Evolutionary conservation across 345 rosid species (phyloP).

Genomic region (Aurinia saxatilis): DNA sequence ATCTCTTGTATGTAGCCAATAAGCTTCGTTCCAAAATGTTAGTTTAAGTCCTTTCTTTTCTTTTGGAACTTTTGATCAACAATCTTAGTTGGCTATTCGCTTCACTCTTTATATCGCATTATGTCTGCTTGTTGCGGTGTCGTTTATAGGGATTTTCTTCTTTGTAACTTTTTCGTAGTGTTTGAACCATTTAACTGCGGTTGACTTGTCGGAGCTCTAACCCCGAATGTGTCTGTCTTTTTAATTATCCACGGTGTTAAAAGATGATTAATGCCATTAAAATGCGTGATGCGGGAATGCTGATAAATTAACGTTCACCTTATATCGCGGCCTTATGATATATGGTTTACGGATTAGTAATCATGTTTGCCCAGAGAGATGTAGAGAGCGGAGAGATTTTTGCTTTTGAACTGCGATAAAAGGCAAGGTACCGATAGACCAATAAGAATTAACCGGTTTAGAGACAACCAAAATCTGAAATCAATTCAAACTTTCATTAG

Average conservation of each 20-base stretch:
- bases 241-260: too few species aligned
- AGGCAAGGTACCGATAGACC: too few species aligned
- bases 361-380: slow-evolving; percentile 23
- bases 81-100: neutral
- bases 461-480: neutral
- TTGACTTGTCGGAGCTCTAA: too few species aligned
- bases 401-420: neutral
- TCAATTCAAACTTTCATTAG: too few species aligned
- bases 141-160: neutral
- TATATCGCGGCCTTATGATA: too few species aligned
- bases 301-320: too few species aligned
- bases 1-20: slow-evolving; percentile 87
- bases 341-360: slow-evolving; percentile 14
- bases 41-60: neutral
- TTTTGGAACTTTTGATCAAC: neutral
- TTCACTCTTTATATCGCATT: neutral
- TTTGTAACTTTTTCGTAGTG: neutral
- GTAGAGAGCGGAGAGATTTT: slow-evolving; percentile 11
- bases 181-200: too few species aligned
- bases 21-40: slow-evolving; percentile 57
- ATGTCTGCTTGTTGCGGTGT: neutral
- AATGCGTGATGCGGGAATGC: too few species aligned
- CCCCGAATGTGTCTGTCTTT: too few species aligned
- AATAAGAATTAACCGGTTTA: neutral
- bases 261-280: too few species aligned